These are phyloP conservation scores for Closterium sp. DNA, from an alignment of 139 green algal species.

Conservation along the genomic window DNA sequence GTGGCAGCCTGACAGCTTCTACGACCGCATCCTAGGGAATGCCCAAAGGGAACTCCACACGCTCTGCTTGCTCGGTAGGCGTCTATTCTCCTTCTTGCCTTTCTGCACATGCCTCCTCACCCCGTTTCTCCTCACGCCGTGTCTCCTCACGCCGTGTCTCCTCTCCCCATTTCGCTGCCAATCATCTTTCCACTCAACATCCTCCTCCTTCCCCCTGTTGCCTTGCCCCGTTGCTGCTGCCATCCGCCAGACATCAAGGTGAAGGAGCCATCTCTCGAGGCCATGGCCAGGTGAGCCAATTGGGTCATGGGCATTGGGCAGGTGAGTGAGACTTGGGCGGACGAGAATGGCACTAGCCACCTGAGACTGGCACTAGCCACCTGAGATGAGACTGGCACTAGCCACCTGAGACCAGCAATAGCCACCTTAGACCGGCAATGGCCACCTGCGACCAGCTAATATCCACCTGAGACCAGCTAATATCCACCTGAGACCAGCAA, in stretches of 20 bases:
- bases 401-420: too few relatives aligned
- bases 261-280: slow-evolving; percentile 83
- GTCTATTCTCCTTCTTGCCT: background rate
- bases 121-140: background rate
- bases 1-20: slow-evolving; percentile 92
- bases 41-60: slow-evolving; percentile 82
- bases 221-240: too few relatives aligned
- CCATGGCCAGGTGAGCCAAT: slow-evolving; percentile 64
- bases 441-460: too few relatives aligned
- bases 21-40: slow-evolving; percentile 58
- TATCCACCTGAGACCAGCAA: too few relatives aligned
- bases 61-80: slow-evolving; percentile 79
- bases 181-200: background rate
- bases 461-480: too few relatives aligned
- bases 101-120: too few relatives aligned
- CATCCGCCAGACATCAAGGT: slow-evolving; percentile 53
- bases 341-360: too few relatives aligned
- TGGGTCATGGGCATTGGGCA: slow-evolving; percentile 19
- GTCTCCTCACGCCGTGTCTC: background rate
- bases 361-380: too few relatives aligned
- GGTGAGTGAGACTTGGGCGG: too few relatives aligned
- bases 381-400: too few relatives aligned
- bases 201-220: too few relatives aligned
- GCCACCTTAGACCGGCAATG: too few relatives aligned
- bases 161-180: background rate